Evolutionary conservation across 257 asterid species (phyloP).

Genomic region (Rauvolfia tetraphylla): DNA sequence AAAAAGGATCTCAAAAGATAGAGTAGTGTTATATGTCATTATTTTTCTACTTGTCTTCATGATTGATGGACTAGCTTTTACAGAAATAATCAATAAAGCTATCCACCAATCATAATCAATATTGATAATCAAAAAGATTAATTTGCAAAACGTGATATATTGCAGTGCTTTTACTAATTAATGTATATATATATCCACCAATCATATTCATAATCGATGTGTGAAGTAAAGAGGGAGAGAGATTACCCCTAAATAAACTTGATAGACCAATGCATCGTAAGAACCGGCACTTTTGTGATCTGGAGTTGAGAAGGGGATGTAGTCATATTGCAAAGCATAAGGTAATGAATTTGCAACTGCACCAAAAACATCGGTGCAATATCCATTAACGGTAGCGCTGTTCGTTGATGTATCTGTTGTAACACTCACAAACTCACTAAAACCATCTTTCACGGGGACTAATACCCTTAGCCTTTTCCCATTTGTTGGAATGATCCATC

Average conservation of each 20-base stretch:
- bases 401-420: conserved; percentile 24
- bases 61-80: too few species aligned
- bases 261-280: conserved; percentile 31
- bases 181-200: too few species aligned
- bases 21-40: too few species aligned
- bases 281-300: conserved; percentile 27
- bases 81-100: too few species aligned
- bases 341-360: conserved; percentile 43
- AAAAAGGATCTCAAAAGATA: too few species aligned
- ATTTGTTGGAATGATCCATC: conserved; percentile 55
- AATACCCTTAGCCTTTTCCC: conserved; percentile 42
- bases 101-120: too few species aligned
- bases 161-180: too few species aligned
- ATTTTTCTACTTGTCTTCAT: too few species aligned
- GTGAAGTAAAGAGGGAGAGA: neutral
- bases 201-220: too few species aligned
- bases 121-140: too few species aligned
- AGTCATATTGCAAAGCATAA: conserved; percentile 37
- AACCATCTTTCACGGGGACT: conserved; percentile 37
- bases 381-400: conserved; percentile 32
- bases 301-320: conserved; percentile 35
- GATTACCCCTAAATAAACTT: conserved; percentile 44
- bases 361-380: conserved; percentile 48
- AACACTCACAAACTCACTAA: conserved; percentile 37
- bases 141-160: too few species aligned